phyloP scores from a whole-genome alignment of 495 filamentous ascomycete species.

The Tuber melanosporum region DNA sequence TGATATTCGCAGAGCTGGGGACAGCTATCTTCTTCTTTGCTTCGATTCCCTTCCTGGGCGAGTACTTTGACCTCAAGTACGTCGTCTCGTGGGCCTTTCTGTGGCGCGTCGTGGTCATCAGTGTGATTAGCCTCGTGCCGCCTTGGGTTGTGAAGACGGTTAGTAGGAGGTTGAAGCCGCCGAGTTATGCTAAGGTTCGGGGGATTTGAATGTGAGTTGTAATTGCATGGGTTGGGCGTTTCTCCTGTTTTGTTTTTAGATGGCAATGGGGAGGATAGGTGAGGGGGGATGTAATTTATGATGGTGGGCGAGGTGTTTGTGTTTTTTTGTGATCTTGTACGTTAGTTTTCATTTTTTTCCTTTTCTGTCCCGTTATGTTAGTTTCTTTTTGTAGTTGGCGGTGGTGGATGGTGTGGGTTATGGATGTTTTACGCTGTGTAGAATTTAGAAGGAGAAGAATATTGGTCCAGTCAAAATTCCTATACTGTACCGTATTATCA shows the following conservation, averaged over 20 bases:
- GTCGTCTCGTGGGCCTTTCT: conserved; percentile 72
- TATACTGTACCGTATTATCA: not conserved
- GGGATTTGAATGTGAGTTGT: conserved; percentile 46
- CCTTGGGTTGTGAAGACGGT: conserved; percentile 79
- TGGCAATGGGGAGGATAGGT: not conserved
- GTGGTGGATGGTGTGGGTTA: not conserved
- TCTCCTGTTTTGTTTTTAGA: conserved; percentile 6
- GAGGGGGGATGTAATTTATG: not conserved
- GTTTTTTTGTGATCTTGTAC: not conserved
- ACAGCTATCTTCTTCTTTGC: conserved; percentile 74
- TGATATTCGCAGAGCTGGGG: conserved; percentile 76
- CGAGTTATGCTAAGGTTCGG: conserved; percentile 93
- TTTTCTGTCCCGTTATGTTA: not conserved
- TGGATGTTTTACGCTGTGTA: not conserved
- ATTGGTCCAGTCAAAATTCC: not conserved
- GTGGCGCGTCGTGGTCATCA: conserved; percentile 79
- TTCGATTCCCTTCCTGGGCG: conserved; percentile 77
- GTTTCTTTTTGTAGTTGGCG: not conserved
- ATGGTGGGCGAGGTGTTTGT: not conserved
- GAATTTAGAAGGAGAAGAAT: not conserved
- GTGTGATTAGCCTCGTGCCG: conserved; percentile 73
- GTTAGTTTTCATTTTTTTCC: not conserved
- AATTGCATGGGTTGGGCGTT: not conserved
- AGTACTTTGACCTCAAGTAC: conserved; percentile 83
- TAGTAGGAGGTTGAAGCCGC: conserved; percentile 74